Evolutionary conservation across 2,329 filamentous ascomycete species (phyloP).

Genomic region (Paraphoma sp.): DNA sequence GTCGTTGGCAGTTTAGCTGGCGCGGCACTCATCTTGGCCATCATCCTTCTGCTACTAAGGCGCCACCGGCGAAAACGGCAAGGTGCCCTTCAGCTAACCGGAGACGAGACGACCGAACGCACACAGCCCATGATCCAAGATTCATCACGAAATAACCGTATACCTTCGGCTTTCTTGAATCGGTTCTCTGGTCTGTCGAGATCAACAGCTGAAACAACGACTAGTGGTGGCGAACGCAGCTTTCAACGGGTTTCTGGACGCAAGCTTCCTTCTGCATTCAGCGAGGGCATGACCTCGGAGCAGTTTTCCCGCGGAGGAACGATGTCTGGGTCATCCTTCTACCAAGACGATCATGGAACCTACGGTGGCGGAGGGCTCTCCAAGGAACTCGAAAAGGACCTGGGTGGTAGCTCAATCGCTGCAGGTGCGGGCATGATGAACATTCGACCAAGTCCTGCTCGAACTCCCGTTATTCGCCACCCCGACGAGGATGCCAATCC

Average conservation of each 20-base stretch:
- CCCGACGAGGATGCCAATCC: slow-evolving; percentile 29
- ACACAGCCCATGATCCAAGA: slow-evolving; percentile 47
- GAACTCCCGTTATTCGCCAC: slow-evolving; percentile 65
- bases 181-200: slow-evolving; percentile 48
- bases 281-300: slow-evolving; percentile 54
- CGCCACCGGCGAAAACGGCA: slow-evolving; percentile 55
- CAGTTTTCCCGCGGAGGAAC: slow-evolving; percentile 40
- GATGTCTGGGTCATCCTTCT: slow-evolving; percentile 51
- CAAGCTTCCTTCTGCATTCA: slow-evolving; percentile 57
- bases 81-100: slow-evolving; percentile 39
- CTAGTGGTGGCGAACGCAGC: slow-evolving; percentile 49
- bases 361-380: slow-evolving; percentile 42
- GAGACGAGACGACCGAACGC: slow-evolving; percentile 30
- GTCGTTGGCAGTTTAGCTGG: slow-evolving; percentile 69
- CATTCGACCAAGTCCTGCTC: slow-evolving; percentile 64
- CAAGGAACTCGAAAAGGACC: slow-evolving; percentile 38
- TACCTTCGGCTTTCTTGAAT: slow-evolving; percentile 48
- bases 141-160: slow-evolving; percentile 47
- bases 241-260: slow-evolving; percentile 57
- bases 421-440: slow-evolving; percentile 34
- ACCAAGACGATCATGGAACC: slow-evolving; percentile 53
- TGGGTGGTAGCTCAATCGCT: slow-evolving; percentile 25
- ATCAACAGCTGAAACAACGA: slow-evolving; percentile 45
- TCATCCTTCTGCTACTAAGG: slow-evolving; percentile 60
- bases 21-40: slow-evolving; percentile 57